Conservation (phyloP, 768 basidiomycete species). For the Suillus sp. region DNA sequence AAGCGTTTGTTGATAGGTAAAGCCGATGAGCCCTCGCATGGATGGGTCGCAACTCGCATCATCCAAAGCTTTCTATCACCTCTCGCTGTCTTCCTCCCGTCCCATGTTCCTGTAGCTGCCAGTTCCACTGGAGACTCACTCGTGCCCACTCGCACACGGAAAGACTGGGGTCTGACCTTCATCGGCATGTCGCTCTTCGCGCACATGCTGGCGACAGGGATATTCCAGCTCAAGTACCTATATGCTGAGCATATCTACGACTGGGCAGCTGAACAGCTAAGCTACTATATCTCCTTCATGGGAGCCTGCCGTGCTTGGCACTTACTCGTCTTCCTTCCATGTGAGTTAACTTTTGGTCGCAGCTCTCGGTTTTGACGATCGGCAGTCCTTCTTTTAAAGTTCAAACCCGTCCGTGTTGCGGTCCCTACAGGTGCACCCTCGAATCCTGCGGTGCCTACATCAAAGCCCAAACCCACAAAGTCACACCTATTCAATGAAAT, state of each 20-base stretch:
- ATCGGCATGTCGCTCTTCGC: slow-evolving; percentile 65
- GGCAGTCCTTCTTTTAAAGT: slow-evolving; percentile 59
- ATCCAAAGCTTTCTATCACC: slow-evolving; percentile 58
- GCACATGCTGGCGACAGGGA: slow-evolving; percentile 66
- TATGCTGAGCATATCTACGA: slow-evolving; percentile 73
- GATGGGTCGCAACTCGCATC: slow-evolving; percentile 28
- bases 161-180: slow-evolving; percentile 76
- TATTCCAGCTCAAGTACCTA: slow-evolving; percentile 76
- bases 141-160: slow-evolving; percentile 56
- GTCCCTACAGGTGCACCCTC: slow-evolving; percentile 12
- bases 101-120: slow-evolving; percentile 42
- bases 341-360: slow-evolving; percentile 41
- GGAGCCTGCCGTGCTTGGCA: slow-evolving; percentile 67
- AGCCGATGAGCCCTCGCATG: neutral
- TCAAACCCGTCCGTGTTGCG: slow-evolving; percentile 48
- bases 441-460: slow-evolving; percentile 36
- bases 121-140: slow-evolving; percentile 52
- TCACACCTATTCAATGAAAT: slow-evolving; percentile 60
- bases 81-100: slow-evolving; percentile 69
- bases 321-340: slow-evolving; percentile 66
- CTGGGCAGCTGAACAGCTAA: slow-evolving; percentile 70
- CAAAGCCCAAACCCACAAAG: slow-evolving; percentile 48
- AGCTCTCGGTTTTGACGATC: slow-evolving; percentile 38
- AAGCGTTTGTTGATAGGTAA: neutral
- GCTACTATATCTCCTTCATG: slow-evolving; percentile 74